These are phyloP conservation scores for Candolleomyces efflorescens DNA, from an alignment of 768 basidiomycete genomes.

Conservation along the genomic window DNA sequence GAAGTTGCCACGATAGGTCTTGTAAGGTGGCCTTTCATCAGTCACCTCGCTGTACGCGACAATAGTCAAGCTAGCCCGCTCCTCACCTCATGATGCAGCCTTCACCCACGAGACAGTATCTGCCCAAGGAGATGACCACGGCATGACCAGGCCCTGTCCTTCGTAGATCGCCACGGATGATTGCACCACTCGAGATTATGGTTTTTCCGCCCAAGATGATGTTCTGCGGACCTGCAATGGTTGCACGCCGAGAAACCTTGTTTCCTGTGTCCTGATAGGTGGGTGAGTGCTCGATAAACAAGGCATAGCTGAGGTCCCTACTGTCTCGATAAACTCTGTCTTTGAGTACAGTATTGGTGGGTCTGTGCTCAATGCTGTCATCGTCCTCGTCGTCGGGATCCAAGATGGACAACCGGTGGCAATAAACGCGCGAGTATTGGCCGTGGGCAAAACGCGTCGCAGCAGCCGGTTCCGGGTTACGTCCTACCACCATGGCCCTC, in stretches of 20 bases:
- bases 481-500: conserved; percentile 10
- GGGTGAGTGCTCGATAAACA: not conserved
- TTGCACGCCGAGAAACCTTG: conserved; percentile 89
- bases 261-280: conserved; percentile 81
- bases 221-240: conserved; percentile 91
- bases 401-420: not conserved
- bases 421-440: conserved; percentile 1
- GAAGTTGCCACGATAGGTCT: conserved; percentile 86
- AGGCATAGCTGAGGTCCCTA: conserved; percentile 24
- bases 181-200: conserved; percentile 85
- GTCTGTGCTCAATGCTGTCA: conserved; percentile 46
- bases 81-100: conserved; percentile 79
- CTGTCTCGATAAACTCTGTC: conserved; percentile 87
- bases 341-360: conserved; percentile 75
- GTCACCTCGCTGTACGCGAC: not conserved
- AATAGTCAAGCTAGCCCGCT: not conserved
- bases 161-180: conserved; percentile 91
- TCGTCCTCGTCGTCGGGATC: conserved; percentile 3
- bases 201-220: conserved; percentile 98
- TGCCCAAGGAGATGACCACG: conserved; percentile 88
- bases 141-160: conserved; percentile 89
- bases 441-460: conserved; percentile 2
- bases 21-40: conserved; percentile 68
- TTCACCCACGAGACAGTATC: conserved; percentile 91
- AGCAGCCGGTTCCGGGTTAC: not conserved